Conservation (phyloP, 345 rosid species). For the Eucalyptus cloeziana region DNA sequence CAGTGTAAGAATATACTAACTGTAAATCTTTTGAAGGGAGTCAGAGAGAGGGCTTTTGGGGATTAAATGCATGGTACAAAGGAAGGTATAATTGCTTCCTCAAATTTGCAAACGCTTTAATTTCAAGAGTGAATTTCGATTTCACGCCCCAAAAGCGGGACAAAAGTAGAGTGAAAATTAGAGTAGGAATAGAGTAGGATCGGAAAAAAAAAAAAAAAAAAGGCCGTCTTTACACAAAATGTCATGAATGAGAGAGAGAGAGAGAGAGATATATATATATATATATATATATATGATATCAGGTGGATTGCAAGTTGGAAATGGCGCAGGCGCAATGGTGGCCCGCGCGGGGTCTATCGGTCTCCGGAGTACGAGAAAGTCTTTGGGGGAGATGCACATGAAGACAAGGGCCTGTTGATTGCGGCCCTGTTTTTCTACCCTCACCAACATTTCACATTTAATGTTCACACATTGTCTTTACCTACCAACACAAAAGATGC, state of each 20-base stretch:
- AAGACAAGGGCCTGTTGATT: neutral
- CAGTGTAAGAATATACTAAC: neutral
- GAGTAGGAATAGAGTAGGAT: too few species aligned
- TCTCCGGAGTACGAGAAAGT: neutral
- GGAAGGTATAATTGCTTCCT: neutral
- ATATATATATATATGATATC: too few species aligned
- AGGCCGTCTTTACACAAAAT: neutral
- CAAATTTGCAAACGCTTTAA: neutral
- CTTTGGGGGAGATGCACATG: rapidly evolving
- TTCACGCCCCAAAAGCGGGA: too few species aligned
- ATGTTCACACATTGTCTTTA: neutral
- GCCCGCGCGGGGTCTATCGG: neutral
- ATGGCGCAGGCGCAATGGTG: neutral
- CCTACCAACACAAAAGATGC: neutral
- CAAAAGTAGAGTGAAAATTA: too few species aligned
- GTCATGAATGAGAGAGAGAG: neutral
- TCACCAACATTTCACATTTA: neutral
- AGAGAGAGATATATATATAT: too few species aligned
- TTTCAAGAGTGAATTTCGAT: too few species aligned
- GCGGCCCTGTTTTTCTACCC: too few species aligned
- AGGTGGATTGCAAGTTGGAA: neutral
- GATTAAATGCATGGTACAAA: neutral
- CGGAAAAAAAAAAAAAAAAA: too few species aligned
- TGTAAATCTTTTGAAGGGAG: neutral
- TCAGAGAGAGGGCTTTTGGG: neutral